Percentiles rank a stretch among this genome's conserved stretches.
Evolutionary conservation across 495 filamentous ascomycete species (phyloP).

Genomic region (Annulohypoxylon bovei): DNA sequence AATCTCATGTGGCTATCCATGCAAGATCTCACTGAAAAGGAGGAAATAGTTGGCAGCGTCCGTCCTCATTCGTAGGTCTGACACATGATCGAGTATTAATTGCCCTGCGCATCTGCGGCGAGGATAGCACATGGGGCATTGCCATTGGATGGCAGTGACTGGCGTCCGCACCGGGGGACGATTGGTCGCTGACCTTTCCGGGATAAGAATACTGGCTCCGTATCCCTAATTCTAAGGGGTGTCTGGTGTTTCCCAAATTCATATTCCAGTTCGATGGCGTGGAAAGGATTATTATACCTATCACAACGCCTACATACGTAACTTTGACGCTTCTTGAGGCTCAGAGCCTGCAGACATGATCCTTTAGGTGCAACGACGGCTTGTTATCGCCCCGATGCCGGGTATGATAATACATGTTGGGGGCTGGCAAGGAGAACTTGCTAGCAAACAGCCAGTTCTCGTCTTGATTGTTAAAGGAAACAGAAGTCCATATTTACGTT

Average conservation of each 20-base stretch:
- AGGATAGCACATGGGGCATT: conserved; percentile 2
- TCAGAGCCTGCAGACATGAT: conserved; percentile 16
- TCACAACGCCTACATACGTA: conserved; percentile 22
- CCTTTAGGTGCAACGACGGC: conserved; percentile 19
- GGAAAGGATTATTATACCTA: conserved; percentile 4
- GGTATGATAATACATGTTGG: not conserved
- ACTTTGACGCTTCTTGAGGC: conserved; percentile 2
- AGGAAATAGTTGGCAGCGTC: conserved; percentile 12
- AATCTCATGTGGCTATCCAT: not conserved
- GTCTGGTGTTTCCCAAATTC: conserved; percentile 21
- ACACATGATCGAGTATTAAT: conserved; percentile 19
- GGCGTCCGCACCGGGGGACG: conserved; percentile 1
- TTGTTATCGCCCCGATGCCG: not conserved
- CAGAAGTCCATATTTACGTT: not conserved
- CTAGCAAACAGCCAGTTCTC: not conserved
- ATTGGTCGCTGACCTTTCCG: conserved; percentile 7
- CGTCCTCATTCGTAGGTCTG: conserved; percentile 12
- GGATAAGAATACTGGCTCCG: conserved; percentile 13
- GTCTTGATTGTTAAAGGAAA: not conserved
- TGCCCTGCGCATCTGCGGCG: conserved; percentile 29
- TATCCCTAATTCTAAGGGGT: conserved; percentile 12
- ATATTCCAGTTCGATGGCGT: conserved; percentile 11
- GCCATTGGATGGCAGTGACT: conserved; percentile 26
- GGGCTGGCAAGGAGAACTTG: not conserved
- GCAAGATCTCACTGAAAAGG: conserved; percentile 12